Evolutionary conservation across 495 filamentous ascomycete species (phyloP).

Genomic region (Halenospora varia): DNA sequence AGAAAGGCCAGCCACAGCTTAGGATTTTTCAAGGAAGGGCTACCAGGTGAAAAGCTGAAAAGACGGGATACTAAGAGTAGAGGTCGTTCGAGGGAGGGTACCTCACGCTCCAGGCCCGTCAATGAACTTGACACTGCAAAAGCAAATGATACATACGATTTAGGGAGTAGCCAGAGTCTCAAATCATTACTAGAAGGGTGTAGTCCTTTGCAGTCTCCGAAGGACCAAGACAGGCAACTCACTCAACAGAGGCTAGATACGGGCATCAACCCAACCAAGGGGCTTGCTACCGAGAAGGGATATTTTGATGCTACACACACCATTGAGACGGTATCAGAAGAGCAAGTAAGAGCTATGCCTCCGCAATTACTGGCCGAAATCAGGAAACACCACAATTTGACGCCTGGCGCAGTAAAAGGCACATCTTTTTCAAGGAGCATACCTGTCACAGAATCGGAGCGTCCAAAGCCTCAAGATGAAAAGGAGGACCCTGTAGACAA

Average conservation of each 20-base stretch:
- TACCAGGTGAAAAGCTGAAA: constrained; percentile 46
- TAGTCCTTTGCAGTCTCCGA: no score
- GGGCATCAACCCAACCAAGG: no score
- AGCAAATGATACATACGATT: no score
- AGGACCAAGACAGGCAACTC: no score
- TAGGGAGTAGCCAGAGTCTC: no score
- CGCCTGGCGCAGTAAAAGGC: constrained; percentile 45
- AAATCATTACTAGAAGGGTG: no score
- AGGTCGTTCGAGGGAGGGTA: constrained; percentile 30
- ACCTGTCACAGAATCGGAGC: constrained; percentile 38
- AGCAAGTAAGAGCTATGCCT: constrained; percentile 32
- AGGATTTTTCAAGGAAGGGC: constrained; percentile 89
- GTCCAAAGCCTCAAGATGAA: constrained; percentile 5
- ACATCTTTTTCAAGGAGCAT: constrained; percentile 54
- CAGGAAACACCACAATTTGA: constrained; percentile 52
- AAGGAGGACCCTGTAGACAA: not conserved
- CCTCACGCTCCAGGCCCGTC: constrained; percentile 8
- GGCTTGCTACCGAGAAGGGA: constrained; percentile 7
- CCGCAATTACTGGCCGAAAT: constrained; percentile 58
- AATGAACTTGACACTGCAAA: not conserved
- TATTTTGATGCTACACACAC: constrained; percentile 16
- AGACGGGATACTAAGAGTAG: constrained; percentile 28
- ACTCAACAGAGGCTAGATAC: no score
- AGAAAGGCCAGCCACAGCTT: constrained; percentile 92
- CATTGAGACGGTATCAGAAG: constrained; percentile 20